Evolutionary conservation across 2,329 filamentous ascomycete species (phyloP), one percentile per base, ranked within the genome.

Genomic region (Zasmidium cellare): DNA sequence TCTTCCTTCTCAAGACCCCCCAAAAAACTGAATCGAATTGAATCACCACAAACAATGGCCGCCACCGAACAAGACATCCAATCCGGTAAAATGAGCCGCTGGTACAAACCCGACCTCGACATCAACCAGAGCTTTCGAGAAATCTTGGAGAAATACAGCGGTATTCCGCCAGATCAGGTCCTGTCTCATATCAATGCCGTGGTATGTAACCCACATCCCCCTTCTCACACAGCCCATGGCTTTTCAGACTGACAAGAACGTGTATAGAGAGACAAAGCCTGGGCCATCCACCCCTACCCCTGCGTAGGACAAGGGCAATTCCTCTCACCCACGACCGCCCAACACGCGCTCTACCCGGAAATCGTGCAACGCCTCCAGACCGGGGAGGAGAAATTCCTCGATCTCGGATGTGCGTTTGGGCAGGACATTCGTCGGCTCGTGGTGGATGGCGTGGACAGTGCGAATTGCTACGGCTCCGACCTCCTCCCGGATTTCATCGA

Each of bases 361-460:
- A 63, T 73, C 9, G 55, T 74, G 57, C 62, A 20, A 48, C 69
- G 61, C 3, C 14, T 64, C 59, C 66, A 46, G 59, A 54, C 16
- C 56, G 76, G 64, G 9, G 25, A 63, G 5, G 73, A 76, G 51
- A 71, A 61, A 9, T 65, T 76, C 3, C 67, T 77, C 16, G 76
- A 78, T 56, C 58, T 77, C 1, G 76, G 75, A 3, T 76, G 74
- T 38, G 75, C 73, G 58, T 70, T 77, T 24, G 75, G 69, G 0
- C 74, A 76, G 58, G 75, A 77, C 35, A 62, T 77, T 1, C 72
- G 76, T 16, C 72, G 74, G 22, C 62, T 78, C 16, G 68, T 70
- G 11, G 55, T 67, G 23, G 75, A 78, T 46, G 76, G 76, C 3
- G 74, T 70, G 0, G 69, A 70, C 1, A 67, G 60, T 9, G 57